phyloP scores from a whole-genome alignment of 306 rosid species.

The Cicer yamashitae region DNA sequence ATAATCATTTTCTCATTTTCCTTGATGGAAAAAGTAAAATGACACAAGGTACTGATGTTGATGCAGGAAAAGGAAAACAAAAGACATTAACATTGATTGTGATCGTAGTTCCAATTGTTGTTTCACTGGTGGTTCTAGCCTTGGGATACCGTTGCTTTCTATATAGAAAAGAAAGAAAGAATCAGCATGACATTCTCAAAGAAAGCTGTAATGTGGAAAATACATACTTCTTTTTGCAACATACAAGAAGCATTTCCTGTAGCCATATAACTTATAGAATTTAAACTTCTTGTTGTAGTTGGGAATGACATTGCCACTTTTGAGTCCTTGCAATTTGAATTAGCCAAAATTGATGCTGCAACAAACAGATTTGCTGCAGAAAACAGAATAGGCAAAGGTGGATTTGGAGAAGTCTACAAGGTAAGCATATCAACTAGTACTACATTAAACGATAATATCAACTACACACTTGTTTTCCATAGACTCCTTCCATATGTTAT shows the following conservation, averaged over 20 bases:
- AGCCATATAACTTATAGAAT: background rate
- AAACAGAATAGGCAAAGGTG: conserved; percentile 60
- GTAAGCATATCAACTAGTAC: conserved; percentile 36
- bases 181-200: conserved; percentile 45
- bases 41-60: conserved; percentile 20
- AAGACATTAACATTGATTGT: background rate
- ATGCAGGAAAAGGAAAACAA: conserved; percentile 50
- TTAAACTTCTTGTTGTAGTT: conserved; percentile 38
- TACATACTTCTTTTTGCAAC: background rate
- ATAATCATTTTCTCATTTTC: background rate
- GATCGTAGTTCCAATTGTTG: conserved; percentile 32
- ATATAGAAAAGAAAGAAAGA: conserved; percentile 34
- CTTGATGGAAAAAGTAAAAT: conserved; percentile 3
- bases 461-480: background rate
- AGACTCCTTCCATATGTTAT: conserved; percentile 3
- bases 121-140: conserved; percentile 38
- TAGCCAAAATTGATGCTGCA: conserved; percentile 50
- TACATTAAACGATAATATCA: conserved; percentile 12
- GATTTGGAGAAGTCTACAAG: conserved; percentile 69
- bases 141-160: conserved; percentile 32
- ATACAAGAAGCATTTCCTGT: conserved; percentile 1
- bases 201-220: conserved; percentile 47
- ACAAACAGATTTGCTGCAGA: conserved; percentile 52
- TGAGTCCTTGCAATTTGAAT: conserved; percentile 55
- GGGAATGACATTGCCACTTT: conserved; percentile 37